Evolutionary conservation across 306 rosid genomes (phyloP).

Genomic region (Citrullus mucosospermus): DNA sequence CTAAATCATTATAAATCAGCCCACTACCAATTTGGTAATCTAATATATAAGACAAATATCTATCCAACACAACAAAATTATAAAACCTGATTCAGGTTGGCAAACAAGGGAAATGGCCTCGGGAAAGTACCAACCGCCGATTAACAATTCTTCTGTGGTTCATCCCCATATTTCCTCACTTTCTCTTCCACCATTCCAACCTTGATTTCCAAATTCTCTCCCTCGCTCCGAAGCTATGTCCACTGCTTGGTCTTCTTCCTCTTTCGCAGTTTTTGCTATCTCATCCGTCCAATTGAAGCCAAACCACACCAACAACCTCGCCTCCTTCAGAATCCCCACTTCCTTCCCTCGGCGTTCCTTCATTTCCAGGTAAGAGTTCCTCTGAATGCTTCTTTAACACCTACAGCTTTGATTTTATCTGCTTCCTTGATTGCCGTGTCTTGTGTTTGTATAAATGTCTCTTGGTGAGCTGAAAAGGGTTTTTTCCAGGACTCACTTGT

Average conservation of each 20-base stretch:
- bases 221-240: constrained; percentile 19
- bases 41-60: no score
- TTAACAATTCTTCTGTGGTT: background rate
- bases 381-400: background rate
- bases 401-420: background rate
- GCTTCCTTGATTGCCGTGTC: background rate
- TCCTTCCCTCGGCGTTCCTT: background rate
- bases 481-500: background rate
- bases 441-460: background rate
- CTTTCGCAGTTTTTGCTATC: constrained; percentile 20
- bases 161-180: background rate
- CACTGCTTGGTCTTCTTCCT: constrained; percentile 14
- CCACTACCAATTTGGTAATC: background rate
- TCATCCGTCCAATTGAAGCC: constrained; percentile 18
- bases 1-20: no score
- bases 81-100: background rate
- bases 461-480: background rate
- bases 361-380: constrained; percentile 27
- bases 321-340: constrained; percentile 9
- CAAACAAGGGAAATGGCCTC: background rate
- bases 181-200: background rate
- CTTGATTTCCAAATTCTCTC: background rate
- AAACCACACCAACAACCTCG: background rate
- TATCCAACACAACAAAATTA: background rate
- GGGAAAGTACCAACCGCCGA: background rate